phyloP scores from a whole-genome alignment of 1,284 basidiomycete species.

The Ganoderma lingzhi region DNA sequence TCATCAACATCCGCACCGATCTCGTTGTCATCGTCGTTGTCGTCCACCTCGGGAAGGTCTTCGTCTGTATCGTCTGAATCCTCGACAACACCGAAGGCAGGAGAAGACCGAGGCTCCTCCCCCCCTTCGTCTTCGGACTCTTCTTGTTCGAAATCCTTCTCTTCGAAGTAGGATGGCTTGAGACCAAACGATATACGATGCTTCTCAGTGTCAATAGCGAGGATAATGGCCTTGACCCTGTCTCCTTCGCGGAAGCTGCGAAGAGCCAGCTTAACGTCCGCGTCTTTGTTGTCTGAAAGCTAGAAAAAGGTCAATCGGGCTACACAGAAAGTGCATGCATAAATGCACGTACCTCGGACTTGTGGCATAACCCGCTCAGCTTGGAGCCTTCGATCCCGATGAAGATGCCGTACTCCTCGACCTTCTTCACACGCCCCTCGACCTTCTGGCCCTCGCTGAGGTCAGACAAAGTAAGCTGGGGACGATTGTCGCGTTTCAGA shows the following conservation, averaged over 20 bases:
- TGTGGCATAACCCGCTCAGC: conserved; percentile 93
- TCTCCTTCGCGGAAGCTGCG: conserved; percentile 90
- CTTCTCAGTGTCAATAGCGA: conserved; percentile 78
- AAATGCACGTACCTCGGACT: conserved; percentile 70
- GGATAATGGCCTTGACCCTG: conserved; percentile 82
- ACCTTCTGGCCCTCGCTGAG: conserved; percentile 81
- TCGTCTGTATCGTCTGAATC: conserved; percentile 42
- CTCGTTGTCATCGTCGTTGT: conserved; percentile 29
- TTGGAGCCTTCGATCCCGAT: conserved; percentile 87
- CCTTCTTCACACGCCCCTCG: conserved; percentile 75
- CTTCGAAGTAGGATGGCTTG: conserved; percentile 88
- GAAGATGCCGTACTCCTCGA: conserved; percentile 93
- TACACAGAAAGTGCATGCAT: neutral
- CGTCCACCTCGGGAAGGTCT: conserved; percentile 33
- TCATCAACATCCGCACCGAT: conserved; percentile 36
- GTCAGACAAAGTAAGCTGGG: conserved; percentile 59
- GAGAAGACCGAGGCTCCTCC: conserved; percentile 35
- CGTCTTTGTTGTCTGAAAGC: conserved; percentile 87
- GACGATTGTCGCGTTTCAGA: conserved; percentile 51
- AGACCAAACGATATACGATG: conserved; percentile 87
- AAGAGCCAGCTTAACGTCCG: conserved; percentile 81
- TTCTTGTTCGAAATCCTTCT: conserved; percentile 56
- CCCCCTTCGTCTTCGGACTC: conserved; percentile 44
- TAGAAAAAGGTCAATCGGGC: conserved; percentile 39
- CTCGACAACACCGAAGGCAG: conserved; percentile 41